Evolutionary conservation across 1,139 yeast species (phyloP).

Genomic region (Pichia inconspicua): DNA sequence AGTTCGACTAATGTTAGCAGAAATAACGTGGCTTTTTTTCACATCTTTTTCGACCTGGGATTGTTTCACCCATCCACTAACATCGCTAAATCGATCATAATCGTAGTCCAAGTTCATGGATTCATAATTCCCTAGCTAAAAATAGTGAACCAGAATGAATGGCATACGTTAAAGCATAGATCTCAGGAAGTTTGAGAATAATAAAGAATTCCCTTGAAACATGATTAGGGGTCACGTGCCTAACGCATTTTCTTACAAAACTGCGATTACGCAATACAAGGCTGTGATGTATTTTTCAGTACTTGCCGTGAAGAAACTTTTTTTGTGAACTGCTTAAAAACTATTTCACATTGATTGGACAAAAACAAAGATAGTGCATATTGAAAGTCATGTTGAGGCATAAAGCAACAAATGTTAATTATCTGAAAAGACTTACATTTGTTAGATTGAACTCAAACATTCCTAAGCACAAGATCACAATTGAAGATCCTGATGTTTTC

Average conservation of each 20-base stretch:
- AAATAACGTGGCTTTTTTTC: neutral
- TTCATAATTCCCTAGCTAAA: neutral
- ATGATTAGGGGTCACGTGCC: too few relatives aligned
- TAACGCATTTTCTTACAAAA: too few relatives aligned
- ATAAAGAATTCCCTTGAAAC: too few relatives aligned
- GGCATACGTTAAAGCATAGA: neutral
- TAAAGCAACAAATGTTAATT: neutral
- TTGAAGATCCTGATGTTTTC: conserved; percentile 21
- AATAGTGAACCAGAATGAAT: neutral
- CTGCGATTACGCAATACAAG: too few relatives aligned
- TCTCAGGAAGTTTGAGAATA: too few relatives aligned
- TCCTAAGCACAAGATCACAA: conserved; percentile 7
- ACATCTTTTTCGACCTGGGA: neutral
- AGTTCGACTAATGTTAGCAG: neutral
- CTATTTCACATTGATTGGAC: neutral
- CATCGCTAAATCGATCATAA: neutral
- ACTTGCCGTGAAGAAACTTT: neutral
- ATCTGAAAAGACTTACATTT: neutral
- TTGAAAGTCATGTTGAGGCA: neutral
- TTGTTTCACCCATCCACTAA: neutral
- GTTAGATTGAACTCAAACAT: neutral
- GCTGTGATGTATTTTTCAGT: neutral
- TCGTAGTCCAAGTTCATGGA: neutral
- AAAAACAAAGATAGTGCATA: neutral
- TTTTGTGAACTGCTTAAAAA: neutral